A percentile compares a stretch with the other conserved stretches of the same genome.
Evolutionary conservation across 176 grass and related monocot genomes (phyloP).

Genomic region (Stipa capillata): DNA sequence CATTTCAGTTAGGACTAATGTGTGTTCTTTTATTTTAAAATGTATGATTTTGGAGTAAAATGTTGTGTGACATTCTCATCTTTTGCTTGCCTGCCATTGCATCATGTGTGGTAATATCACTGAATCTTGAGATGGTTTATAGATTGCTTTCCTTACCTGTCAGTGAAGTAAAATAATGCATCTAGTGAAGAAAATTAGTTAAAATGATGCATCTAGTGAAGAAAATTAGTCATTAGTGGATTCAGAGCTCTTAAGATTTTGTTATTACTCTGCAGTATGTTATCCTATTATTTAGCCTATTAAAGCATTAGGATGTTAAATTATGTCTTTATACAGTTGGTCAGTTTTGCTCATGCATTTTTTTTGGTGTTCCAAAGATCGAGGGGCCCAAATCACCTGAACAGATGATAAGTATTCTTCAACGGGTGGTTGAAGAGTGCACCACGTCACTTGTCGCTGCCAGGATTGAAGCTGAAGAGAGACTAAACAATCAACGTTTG

Average conservation of each 20-base stretch:
- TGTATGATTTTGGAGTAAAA: neutral
- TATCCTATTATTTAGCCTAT: neutral
- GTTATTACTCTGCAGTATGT: neutral
- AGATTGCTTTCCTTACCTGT: neutral
- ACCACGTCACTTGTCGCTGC: slow-evolving; percentile 48
- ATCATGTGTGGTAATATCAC: neutral
- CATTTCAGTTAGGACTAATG: neutral
- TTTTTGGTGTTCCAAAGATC: slow-evolving; percentile 41
- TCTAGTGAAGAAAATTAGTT: no score
- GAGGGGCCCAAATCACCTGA: slow-evolving; percentile 92
- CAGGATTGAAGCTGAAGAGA: slow-evolving; percentile 81
- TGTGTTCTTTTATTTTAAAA: neutral
- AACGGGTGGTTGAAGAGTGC: slow-evolving; percentile 92
- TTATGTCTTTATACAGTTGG: neutral
- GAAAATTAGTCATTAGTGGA: neutral
- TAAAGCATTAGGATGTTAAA: neutral
- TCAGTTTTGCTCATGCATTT: slow-evolving; percentile 19
- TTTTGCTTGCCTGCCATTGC: no score
- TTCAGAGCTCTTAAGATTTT: neutral
- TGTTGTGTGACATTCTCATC: neutral
- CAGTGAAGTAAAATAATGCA: neutral
- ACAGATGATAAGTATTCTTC: slow-evolving; percentile 86
- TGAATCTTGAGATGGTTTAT: neutral
- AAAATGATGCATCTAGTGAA: neutral
- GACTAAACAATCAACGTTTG: slow-evolving; percentile 73